Base-by-base conservation (phyloP, 2,329 filamentous ascomycete genomes). In the Sporothrix inflata region DNA sequence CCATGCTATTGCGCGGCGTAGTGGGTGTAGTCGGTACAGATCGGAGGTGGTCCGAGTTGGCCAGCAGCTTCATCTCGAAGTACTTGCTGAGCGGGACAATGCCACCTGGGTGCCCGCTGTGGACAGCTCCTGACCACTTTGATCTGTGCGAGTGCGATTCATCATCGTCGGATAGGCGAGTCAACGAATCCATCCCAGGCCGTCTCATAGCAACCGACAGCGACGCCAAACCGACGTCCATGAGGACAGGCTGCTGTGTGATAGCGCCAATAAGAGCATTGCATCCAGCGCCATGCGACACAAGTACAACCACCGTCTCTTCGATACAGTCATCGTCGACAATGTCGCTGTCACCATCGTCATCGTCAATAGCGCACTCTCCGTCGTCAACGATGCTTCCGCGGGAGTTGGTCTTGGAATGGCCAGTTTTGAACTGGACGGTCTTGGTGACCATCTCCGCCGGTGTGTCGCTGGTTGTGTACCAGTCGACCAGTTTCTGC, bases 201-300 rank as follows among this genome's bases (percentile, higher is more conserved):
- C 90, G 91, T 67, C 90, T 87, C 19, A 91, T 86, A 4, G 95
- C 95, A 90, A 98, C 92, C 1, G 95, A 98, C 66, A 99, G 85
- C 3, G 94, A 97, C 0, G 95, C 93, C 82, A 97, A 92, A 38
- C 91, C 91, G 19, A 98, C 92, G 78, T 98, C 94, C 78, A 97
- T 89, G 16, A 99, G 86, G 0, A 97, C 94, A 0, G 96, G 95
- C 78, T 97, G 92, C 73, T 95, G 92, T 0, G 94, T 97, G 75
- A 99, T 88, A 34, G 94, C 94, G 14, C 95, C 94, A 74, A 99
- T 94, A 60, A 99, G 83, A 2, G 96, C 96, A 82, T 99, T 99
- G 82, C 95, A 97, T 51, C 96, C 96, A 16, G 96, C 96, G 30
- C 95, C 95, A 79, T 99, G 96, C 0, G 96, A 97, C 27, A 99